A percentile compares a stretch with the other conserved stretches of the same genome.
These are phyloP conservation scores for Xerocomellus amylosporus DNA, from an alignment of 768 basidiomycete species.

Conservation along the genomic window DNA sequence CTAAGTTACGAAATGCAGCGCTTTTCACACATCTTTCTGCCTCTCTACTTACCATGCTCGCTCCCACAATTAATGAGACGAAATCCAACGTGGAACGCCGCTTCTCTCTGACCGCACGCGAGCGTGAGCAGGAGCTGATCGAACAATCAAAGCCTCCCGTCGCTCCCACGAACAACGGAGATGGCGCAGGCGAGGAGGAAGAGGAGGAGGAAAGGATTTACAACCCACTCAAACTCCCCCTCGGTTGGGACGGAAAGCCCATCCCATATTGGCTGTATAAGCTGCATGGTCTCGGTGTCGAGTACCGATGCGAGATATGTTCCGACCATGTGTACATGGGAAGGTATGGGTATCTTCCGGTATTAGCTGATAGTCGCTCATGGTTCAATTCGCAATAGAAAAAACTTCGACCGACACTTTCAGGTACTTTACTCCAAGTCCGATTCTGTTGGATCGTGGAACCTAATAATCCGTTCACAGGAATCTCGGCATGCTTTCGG, in stretches of 20 bases:
- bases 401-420: constrained; percentile 96
- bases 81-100: constrained; percentile 95
- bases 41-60: constrained; percentile 61
- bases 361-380: constrained; percentile 12
- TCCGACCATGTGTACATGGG: constrained; percentile 98
- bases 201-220: constrained; percentile 97
- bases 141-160: constrained; percentile 61
- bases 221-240: constrained; percentile 93
- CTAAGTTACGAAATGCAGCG: constrained; percentile 64
- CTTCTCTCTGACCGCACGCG: constrained; percentile 94
- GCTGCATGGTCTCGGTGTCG: constrained; percentile 95
- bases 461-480: constrained; percentile 38
- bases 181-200: constrained; percentile 69
- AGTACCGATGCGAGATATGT: constrained; percentile 97
- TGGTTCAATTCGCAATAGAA: constrained; percentile 44
- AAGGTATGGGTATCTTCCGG: constrained; percentile 46
- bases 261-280: constrained; percentile 99
- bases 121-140: constrained; percentile 89
- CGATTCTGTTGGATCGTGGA: neutral
- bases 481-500: constrained; percentile 97
- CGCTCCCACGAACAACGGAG: constrained; percentile 41
- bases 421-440: constrained; percentile 48
- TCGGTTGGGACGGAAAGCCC: constrained; percentile 98
- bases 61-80: constrained; percentile 76
- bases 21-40: constrained; percentile 68